Percentiles rank a stretch among this genome's conserved stretches.
Evolutionary conservation across 2,329 filamentous ascomycete species (phyloP).

Genomic region (Zalaria obscura): DNA sequence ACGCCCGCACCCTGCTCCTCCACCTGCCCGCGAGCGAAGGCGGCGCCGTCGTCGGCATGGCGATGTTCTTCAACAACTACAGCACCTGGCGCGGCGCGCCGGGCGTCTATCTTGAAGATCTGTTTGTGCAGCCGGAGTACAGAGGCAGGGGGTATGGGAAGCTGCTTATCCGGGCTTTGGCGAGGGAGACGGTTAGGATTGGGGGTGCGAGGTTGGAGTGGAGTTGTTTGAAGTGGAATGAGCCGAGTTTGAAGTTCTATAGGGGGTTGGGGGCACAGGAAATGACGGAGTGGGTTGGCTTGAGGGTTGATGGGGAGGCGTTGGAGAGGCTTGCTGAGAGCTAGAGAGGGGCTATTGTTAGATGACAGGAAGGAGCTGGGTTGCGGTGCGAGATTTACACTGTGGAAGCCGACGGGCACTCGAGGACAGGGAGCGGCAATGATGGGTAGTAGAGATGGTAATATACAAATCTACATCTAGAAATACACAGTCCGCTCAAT

Average conservation of each 20-base stretch:
- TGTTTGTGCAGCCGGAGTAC: conserved; percentile 63
- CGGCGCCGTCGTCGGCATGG: conserved; percentile 53
- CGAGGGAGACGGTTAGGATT: conserved; percentile 62
- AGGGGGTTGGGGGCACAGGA: conserved; percentile 44
- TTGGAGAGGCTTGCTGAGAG: conserved; percentile 43
- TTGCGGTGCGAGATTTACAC: no score
- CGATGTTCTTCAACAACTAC: conserved; percentile 91
- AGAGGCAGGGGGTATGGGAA: conserved; percentile 71
- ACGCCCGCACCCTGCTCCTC: conserved; percentile 63
- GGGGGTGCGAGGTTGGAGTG: conserved; percentile 70
- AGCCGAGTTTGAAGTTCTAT: conserved; percentile 81
- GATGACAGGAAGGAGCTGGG: no score
- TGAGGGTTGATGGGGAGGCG: conserved; percentile 57
- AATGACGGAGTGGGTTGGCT: conserved; percentile 59
- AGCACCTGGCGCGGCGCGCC: conserved; percentile 80
- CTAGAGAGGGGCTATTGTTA: neutral
- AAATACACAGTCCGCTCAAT: neutral
- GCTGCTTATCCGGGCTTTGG: conserved; percentile 57
- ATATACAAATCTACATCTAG: neutral
- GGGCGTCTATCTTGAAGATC: conserved; percentile 85
- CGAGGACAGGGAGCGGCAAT: no score
- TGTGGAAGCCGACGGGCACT: no score
- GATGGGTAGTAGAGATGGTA: neutral
- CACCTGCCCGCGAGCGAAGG: conserved; percentile 15
- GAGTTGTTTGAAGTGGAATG: conserved; percentile 87